These are phyloP conservation scores for Lentinula raphanica DNA, from an alignment of 768 basidiomycete species.

Conservation along the genomic window DNA sequence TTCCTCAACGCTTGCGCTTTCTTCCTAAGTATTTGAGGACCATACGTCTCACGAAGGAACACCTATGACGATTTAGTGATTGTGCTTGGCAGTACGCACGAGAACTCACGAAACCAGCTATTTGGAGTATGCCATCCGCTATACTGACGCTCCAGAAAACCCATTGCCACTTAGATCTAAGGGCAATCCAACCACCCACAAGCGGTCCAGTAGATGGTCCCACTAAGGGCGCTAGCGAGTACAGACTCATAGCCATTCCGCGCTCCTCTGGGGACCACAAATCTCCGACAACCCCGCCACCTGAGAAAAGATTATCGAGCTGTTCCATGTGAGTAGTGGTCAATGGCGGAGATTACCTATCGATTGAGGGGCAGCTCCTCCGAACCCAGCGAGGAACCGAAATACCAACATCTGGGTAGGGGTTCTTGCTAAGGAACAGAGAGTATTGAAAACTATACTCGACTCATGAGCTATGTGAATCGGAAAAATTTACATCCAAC, in stretches of 20 bases:
- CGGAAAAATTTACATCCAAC: background rate
- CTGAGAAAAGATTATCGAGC: slow-evolving; percentile 12
- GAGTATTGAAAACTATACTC: slow-evolving; percentile 37
- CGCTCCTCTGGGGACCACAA: slow-evolving; percentile 48
- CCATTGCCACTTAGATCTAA: slow-evolving; percentile 53
- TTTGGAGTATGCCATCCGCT: slow-evolving; percentile 40
- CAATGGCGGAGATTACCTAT: slow-evolving; percentile 17
- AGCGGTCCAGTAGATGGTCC: slow-evolving; percentile 37
- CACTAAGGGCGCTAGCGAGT: slow-evolving; percentile 49
- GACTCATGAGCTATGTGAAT: background rate
- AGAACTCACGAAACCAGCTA: slow-evolving; percentile 41
- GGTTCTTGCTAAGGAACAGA: slow-evolving; percentile 46
- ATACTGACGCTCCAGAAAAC: slow-evolving; percentile 57
- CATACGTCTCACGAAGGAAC: slow-evolving; percentile 35
- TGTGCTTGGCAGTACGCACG: background rate
- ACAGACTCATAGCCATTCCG: slow-evolving; percentile 47
- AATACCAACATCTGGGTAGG: slow-evolving; percentile 51
- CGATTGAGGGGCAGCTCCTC: slow-evolving; percentile 59
- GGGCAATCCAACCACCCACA: slow-evolving; percentile 39
- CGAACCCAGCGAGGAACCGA: slow-evolving; percentile 59
- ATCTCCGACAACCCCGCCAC: slow-evolving; percentile 52
- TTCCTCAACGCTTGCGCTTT: slow-evolving; percentile 34
- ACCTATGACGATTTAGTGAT: slow-evolving; percentile 11
- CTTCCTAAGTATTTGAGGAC: slow-evolving; percentile 42
- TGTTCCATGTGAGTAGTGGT: background rate